Conservation (phyloP, 2,329 filamentous ascomycete species). For the Penicillium sp. region DNA sequence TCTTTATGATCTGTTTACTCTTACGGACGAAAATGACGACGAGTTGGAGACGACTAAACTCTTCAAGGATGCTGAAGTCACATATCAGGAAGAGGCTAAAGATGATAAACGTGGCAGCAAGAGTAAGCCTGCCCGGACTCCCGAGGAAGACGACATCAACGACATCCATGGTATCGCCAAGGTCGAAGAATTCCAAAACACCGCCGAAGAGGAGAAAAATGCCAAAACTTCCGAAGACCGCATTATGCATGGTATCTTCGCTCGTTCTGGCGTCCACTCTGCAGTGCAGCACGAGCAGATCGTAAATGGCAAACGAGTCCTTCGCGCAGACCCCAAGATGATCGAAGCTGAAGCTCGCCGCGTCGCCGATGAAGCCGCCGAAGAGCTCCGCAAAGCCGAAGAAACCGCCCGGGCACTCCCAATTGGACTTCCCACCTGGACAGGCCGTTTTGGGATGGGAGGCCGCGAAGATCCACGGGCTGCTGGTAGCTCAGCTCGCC, state of each 20-base stretch:
- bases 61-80: conserved; percentile 83
- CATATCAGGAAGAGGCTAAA: conserved; percentile 48
- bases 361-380: conserved; percentile 73
- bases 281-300: conserved; percentile 92
- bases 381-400: conserved; percentile 68
- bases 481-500: conserved; percentile 33
- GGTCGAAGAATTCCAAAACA: conserved; percentile 61
- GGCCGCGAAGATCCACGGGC: conserved; percentile 55
- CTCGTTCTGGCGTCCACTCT: conserved; percentile 80
- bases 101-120: background rate
- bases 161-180: conserved; percentile 61
- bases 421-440: conserved; percentile 90
- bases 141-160: conserved; percentile 47
- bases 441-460: conserved; percentile 74
- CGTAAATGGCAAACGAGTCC: conserved; percentile 69
- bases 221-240: conserved; percentile 60
- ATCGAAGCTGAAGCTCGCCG: conserved; percentile 78
- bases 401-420: conserved; percentile 70
- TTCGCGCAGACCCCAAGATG: conserved; percentile 72
- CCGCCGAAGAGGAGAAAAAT: conserved; percentile 32
- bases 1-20: conserved; percentile 84
- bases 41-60: conserved; percentile 80
- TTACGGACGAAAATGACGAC: conserved; percentile 65
- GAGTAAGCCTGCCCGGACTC: background rate
- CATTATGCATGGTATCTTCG: conserved; percentile 85